A percentile compares a stretch with the other conserved stretches of the same genome.
Evolutionary conservation across 2,329 filamentous ascomycete genomes (phyloP).

Genomic region (Fusarium heterosporum): DNA sequence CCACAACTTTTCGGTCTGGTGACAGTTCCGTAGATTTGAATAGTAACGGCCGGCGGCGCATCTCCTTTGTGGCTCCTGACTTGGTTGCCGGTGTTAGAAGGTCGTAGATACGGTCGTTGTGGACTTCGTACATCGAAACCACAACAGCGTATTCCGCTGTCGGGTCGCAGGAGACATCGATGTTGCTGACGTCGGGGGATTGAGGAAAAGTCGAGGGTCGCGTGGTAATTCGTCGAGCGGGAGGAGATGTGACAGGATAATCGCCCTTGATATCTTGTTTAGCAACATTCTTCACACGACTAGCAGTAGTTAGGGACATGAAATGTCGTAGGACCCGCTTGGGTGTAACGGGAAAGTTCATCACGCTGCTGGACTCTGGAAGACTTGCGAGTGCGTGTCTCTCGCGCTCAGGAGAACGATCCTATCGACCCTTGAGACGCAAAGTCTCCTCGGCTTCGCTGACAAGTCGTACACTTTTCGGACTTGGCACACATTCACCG

Average conservation of each 20-base stretch:
- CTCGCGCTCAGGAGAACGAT: slow-evolving; percentile 39
- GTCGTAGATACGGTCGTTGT: slow-evolving; percentile 98
- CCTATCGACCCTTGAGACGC: slow-evolving; percentile 48
- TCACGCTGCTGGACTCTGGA: slow-evolving; percentile 47
- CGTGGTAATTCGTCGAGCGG: slow-evolving; percentile 72
- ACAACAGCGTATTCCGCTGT: slow-evolving; percentile 86
- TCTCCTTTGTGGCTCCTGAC: slow-evolving; percentile 73
- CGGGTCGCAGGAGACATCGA: slow-evolving; percentile 69
- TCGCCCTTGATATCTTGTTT: slow-evolving; percentile 64
- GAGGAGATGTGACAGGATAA: slow-evolving; percentile 59
- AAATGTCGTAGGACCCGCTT: slow-evolving; percentile 52
- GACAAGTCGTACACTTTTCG: slow-evolving; percentile 61
- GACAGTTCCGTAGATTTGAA: slow-evolving; percentile 94
- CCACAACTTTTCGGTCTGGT: slow-evolving; percentile 92
- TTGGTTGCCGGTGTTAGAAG: slow-evolving; percentile 76
- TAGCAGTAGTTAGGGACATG: slow-evolving; percentile 61
- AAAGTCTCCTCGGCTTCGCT: slow-evolving; percentile 44
- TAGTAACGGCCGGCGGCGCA: slow-evolving; percentile 80
- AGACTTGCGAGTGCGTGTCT: slow-evolving; percentile 30
- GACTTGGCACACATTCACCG: slow-evolving; percentile 48
- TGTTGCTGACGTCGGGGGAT: slow-evolving; percentile 77
- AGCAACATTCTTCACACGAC: slow-evolving; percentile 60
- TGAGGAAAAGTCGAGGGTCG: slow-evolving; percentile 79
- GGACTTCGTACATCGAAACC: slow-evolving; percentile 98
- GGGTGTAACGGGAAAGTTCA: slow-evolving; percentile 46